These are phyloP conservation scores for Populus tomentosa DNA, from an alignment of 441 rosid genomes.

Conservation along the genomic window DNA sequence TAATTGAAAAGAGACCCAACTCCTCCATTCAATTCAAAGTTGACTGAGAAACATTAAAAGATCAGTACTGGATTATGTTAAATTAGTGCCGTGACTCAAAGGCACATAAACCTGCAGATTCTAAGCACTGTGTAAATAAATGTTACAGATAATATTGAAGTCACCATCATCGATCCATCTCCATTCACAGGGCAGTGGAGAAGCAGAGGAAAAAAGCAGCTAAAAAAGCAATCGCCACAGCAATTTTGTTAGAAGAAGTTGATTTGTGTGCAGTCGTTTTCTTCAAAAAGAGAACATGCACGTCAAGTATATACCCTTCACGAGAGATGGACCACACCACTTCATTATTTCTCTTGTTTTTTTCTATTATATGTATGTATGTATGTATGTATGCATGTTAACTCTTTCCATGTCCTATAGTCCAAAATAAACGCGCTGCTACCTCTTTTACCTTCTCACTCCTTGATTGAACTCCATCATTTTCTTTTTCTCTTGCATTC, in stretches of 20 bases:
- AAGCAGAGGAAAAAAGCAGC: neutral
- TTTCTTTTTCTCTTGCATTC: neutral
- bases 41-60: neutral
- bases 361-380: neutral
- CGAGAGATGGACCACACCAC: slow-evolving; percentile 10
- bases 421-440: neutral
- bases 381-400: neutral
- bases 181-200: neutral
- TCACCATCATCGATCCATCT: neutral
- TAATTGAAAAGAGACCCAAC: too few relatives aligned
- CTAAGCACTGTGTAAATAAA: neutral
- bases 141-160: neutral
- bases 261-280: slow-evolving; percentile 15
- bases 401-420: neutral
- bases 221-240: neutral
- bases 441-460: neutral
- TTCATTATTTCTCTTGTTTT: neutral
- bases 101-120: neutral
- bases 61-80: neutral
- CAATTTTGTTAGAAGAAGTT: neutral
- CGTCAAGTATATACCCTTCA: slow-evolving; percentile 17
- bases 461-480: neutral
- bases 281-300: slow-evolving; percentile 22
- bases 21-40: neutral
- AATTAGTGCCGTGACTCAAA: neutral